Evolutionary conservation across 2,329 filamentous ascomycete genomes (phyloP), one percentile per base, ranked within the genome.

Genomic region (Trichothecium sympodiale): DNA sequence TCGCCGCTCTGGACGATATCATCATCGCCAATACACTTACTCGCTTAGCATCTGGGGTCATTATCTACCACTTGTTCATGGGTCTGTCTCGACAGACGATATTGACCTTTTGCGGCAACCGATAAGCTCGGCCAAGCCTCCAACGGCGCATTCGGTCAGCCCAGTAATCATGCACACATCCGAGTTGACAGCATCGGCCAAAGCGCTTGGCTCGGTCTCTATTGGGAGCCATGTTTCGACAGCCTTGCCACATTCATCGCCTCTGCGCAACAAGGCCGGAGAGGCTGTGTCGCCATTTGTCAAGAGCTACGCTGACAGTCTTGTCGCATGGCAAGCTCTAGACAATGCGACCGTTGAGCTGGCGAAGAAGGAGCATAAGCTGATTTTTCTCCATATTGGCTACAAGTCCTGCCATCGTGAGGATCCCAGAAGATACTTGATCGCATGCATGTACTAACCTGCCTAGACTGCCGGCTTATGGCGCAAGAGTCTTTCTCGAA

Each of bases 401-500:
- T 98, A 94, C 64, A 83, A 83, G 15, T 87, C 91, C 29, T 96
- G 91, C 56, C 89, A 96, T 63, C 94, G 91, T 91, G 62, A 54
- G 81, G 65, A 29, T 25, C 35, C 57, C 29, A 27, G n/a, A 33
- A 31, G 34, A 28, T 27, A 26, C 17, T 27, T 25, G 6, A 16
- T 17, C n/a, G 12, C 9, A 34, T 3, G 27, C n/a, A 30, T 6
- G 17, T 17, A 27, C 29, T 36, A 17, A 34, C 33, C 26, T 14
- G 15, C 16, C 17, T 23, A 85, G 81, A 82, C 66, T 86, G 80
- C 55, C 85, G 91, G 62, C 82, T 96, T 42, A 95, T 95, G 76
- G 83, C 85, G 45, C 78, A 82, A 44, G 91, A 98, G 59, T 89
- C 84, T 15, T 96, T 98, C 57, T 80, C 80, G 54, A 84, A 94